These are phyloP conservation scores for Phyllosticta paracitricarpa DNA, from an alignment of 2,329 filamentous ascomycete genomes.

Conservation along the genomic window DNA sequence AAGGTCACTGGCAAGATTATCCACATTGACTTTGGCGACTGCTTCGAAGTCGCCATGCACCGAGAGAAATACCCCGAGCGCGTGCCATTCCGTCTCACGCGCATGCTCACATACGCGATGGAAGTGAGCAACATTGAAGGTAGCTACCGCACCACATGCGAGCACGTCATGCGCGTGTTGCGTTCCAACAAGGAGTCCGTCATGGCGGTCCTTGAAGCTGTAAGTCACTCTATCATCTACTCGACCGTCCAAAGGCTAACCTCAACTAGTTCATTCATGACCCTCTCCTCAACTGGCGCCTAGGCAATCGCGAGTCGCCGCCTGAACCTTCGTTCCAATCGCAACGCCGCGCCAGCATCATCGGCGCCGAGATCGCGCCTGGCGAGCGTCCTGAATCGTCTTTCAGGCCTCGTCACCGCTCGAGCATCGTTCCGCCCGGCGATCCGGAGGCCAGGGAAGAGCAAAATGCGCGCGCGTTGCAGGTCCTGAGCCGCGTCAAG, in stretches of 20 bases:
- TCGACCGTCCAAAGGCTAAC: slow-evolving; percentile 16
- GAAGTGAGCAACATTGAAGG: slow-evolving; percentile 99
- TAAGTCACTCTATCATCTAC: slow-evolving; percentile 42
- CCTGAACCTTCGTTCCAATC: slow-evolving; percentile 49
- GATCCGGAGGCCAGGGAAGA: slow-evolving; percentile 53
- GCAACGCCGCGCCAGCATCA: slow-evolving; percentile 51
- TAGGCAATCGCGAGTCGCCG: slow-evolving; percentile 55
- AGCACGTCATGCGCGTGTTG: slow-evolving; percentile 95
- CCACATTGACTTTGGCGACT: slow-evolving; percentile 98
- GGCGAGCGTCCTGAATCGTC: slow-evolving; percentile 19
- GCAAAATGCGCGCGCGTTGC: slow-evolving; percentile 85
- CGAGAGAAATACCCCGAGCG: slow-evolving; percentile 97
- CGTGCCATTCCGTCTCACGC: slow-evolving; percentile 92
- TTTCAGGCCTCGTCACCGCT: slow-evolving; percentile 27
- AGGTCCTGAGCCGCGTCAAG: slow-evolving; percentile 83
- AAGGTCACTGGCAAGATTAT: slow-evolving; percentile 92
- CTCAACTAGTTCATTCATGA: slow-evolving; percentile 83
- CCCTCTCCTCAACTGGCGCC: slow-evolving; percentile 93
- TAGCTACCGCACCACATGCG: slow-evolving; percentile 94
- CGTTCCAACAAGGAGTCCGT: slow-evolving; percentile 96
- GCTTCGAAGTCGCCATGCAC: slow-evolving; percentile 99
- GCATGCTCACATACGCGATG: slow-evolving; percentile 99
- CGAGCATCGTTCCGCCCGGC: slow-evolving; percentile 25
- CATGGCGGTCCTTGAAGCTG: slow-evolving; percentile 95
- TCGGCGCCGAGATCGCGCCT: slow-evolving; percentile 37